Percentiles rank a stretch among this genome's conserved stretches.
Conservation (phyloP, 352 stramenopile species). For the Pythium pyrilobum region DNA sequence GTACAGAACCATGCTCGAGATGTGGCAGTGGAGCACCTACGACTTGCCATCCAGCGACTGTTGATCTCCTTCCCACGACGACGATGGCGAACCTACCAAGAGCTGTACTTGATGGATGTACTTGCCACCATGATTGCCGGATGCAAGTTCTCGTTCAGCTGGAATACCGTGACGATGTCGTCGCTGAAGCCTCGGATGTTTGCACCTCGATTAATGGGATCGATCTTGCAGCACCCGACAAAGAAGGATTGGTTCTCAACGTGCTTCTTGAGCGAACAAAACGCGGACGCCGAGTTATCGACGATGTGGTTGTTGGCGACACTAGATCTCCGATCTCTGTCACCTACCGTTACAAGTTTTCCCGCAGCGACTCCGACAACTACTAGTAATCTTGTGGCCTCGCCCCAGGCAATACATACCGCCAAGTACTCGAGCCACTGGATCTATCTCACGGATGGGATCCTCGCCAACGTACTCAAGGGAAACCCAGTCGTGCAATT, state of each 20-base stretch:
- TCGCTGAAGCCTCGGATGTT: constrained; percentile 47
- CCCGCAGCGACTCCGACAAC: neutral
- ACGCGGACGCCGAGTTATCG: constrained; percentile 47
- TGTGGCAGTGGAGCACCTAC: constrained; percentile 21
- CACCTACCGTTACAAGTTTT: neutral
- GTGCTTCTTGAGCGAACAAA: constrained; percentile 50
- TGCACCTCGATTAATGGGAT: constrained; percentile 46
- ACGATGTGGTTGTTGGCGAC: constrained; percentile 63
- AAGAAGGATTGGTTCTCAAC: constrained; percentile 66
- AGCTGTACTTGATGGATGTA: constrained; percentile 68
- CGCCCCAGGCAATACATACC: neutral
- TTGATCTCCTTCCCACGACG: constrained; percentile 42
- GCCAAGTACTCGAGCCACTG: constrained; percentile 55
- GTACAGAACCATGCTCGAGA: constrained; percentile 4
- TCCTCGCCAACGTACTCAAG: constrained; percentile 50
- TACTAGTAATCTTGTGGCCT: neutral
- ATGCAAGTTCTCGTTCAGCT: constrained; percentile 56
- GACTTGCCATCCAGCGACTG: constrained; percentile 43
- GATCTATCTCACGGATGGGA: constrained; percentile 60
- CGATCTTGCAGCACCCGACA: constrained; percentile 48
- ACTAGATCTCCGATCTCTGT: constrained; percentile 43
- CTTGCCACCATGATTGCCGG: constrained; percentile 55
- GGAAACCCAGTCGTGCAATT: constrained; percentile 33
- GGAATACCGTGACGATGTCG: constrained; percentile 33
- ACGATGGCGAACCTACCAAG: constrained; percentile 27